phyloP scores from a whole-genome alignment of 345 rosid species.

The Linum tenue region DNA sequence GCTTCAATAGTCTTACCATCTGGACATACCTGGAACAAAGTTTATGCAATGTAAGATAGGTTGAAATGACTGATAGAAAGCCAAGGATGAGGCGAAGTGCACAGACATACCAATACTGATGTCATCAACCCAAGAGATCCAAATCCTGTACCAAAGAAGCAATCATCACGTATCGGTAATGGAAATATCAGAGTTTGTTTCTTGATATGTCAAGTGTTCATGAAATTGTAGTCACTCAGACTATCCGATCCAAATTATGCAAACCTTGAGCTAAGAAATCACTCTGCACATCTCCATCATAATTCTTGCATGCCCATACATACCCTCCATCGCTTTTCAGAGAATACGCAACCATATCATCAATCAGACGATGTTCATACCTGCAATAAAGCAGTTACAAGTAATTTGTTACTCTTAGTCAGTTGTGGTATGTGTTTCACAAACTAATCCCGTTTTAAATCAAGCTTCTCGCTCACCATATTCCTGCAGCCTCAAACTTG shows the following conservation, averaged over 20 bases:
- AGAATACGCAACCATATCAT: slow-evolving; percentile 99
- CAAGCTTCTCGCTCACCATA: slow-evolving; percentile 45
- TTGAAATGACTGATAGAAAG: neutral
- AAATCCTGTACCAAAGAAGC: slow-evolving; percentile 42
- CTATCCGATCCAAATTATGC: neutral
- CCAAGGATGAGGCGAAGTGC: no score
- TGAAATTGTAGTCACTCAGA: neutral
- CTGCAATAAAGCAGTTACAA: slow-evolving; percentile 28
- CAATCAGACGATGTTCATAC: slow-evolving; percentile 99
- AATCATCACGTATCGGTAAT: neutral
- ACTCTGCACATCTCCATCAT: slow-evolving; percentile 99
- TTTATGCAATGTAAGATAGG: neutral
- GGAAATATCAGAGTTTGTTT: neutral
- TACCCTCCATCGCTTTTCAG: slow-evolving; percentile 96
- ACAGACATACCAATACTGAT: slow-evolving; percentile 56
- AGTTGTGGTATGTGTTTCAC: neutral
- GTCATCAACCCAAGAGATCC: slow-evolving; percentile 99
- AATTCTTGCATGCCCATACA: slow-evolving; percentile 99
- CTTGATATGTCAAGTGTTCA: no score
- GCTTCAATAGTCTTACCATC: slow-evolving; percentile 99
- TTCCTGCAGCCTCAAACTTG: slow-evolving; percentile 89
- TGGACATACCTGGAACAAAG: slow-evolving; percentile 72
- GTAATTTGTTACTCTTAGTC: neutral
- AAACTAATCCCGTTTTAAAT: neutral
- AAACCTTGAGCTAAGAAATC: slow-evolving; percentile 97